Base-by-base conservation (phyloP, 257 asterid species). In the Scutellaria minor region DNA sequence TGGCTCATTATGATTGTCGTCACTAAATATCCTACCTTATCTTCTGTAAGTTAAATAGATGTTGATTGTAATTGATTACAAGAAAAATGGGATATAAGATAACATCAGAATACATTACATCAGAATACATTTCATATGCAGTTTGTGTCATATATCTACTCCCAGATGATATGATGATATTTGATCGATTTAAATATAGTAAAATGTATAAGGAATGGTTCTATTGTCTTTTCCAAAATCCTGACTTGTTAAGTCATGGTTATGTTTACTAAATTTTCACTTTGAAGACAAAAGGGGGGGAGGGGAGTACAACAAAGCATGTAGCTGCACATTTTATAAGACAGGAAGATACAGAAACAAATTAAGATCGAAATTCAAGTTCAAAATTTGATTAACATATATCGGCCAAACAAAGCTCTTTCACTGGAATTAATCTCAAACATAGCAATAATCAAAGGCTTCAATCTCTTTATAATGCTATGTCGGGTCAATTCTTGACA, bases 121-220 rank as follows among this genome's bases (percentile, higher is more conserved):
- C 13, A 60, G 15, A 1, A 42, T 46, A 52, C 9, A 15, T 5
- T 31, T 15, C 41, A 15, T 9, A 45, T 7, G 53, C 51, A 22
- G 22, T 45, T 11, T 39, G 6, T 24, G 54, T n/a, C n/a, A n/a
- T 18, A 18, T 18, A 18, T 18, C 18, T 18, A 18, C 18, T 18
- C 18, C 18, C 18, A 18, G 18, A 15, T 39, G 45, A 3, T 48
- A 54, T 39, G 41, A 45, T 24, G 18, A 14, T 39, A 46, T 15
- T 52, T 27, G 64, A 73, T 59, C 55, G 35, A 31, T 60, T 15
- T 7, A 10, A 42, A 51, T 20, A 39, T 22, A 35, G 46, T 27
- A 47, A 72, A 47, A 50, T 72, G 18, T 31, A 57, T n/a, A 52
- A 67, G 3, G 15, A 57, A 58, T 64, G 24, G 53, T 9, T 76